These are phyloP conservation scores for Penicillium sp. DNA, from an alignment of 2,329 filamentous ascomycete species.

Conservation along the genomic window DNA sequence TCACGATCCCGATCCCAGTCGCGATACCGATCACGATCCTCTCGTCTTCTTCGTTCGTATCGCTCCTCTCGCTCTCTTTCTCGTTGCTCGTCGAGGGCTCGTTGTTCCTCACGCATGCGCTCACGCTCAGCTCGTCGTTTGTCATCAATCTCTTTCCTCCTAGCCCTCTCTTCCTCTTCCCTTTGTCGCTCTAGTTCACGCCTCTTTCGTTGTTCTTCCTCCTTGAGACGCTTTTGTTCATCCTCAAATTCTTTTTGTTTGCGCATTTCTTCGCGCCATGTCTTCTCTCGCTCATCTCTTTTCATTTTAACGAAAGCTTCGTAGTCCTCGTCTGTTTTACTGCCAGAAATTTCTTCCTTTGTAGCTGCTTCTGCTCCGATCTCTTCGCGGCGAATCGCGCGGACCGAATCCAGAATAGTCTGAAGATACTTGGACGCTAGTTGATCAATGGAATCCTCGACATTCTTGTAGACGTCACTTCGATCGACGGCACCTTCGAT, in stretches of 20 bases:
- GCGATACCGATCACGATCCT: conserved; percentile 52
- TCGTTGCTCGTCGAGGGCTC: conserved; percentile 57
- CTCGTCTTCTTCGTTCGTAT: conserved; percentile 47
- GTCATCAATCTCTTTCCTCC: conserved; percentile 55
- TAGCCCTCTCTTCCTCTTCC: conserved; percentile 52
- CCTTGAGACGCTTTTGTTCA: conserved; percentile 45
- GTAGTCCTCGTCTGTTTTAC: conserved; percentile 65
- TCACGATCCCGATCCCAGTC: conserved; percentile 37
- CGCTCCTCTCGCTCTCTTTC: conserved; percentile 55
- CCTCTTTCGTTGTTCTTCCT: conserved; percentile 48
- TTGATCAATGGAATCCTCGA: conserved; percentile 58
- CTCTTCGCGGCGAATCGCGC: conserved; percentile 61
- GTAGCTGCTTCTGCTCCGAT: conserved; percentile 61
- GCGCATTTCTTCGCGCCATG: conserved; percentile 54
- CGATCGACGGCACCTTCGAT: conserved; percentile 67
- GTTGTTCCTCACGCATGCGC: conserved; percentile 56
- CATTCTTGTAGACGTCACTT: conserved; percentile 63
- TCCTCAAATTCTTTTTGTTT: conserved; percentile 57
- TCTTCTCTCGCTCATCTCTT: conserved; percentile 55
- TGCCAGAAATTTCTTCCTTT: conserved; percentile 59
- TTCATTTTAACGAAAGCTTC: conserved; percentile 57
- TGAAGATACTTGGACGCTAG: conserved; percentile 59
- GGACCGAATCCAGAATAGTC: conserved; percentile 57
- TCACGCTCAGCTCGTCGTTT: conserved; percentile 54
- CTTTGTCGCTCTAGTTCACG: conserved; percentile 50